A percentile compares a stretch with the other conserved stretches of the same genome.
Conservation (phyloP, 208 protist species). For the Wallacemonas rigidus region DNA sequence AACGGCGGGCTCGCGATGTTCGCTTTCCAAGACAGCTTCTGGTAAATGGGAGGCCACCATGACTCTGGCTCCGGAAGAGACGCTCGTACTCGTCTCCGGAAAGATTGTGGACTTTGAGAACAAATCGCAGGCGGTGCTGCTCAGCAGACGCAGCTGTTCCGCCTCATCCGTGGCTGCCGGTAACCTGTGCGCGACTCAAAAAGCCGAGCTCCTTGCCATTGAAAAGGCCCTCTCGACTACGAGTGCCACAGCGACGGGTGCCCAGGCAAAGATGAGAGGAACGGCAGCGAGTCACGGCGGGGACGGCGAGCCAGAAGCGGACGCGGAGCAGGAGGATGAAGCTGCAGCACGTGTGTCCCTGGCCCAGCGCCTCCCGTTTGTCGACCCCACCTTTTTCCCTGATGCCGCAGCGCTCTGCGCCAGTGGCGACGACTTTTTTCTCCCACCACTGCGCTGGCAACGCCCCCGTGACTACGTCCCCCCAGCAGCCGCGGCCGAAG, state of each 20-base stretch:
- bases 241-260: no score
- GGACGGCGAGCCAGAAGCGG: conserved; percentile 21
- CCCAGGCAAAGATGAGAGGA: no score
- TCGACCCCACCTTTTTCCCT: conserved; percentile 57
- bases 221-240: conserved; percentile 18
- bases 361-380: conserved; percentile 40
- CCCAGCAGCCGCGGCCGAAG: conserved; percentile 25
- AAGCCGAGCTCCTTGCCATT: neutral
- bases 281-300: conserved; percentile 29
- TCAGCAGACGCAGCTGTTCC: neutral
- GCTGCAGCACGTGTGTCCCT: conserved; percentile 26
- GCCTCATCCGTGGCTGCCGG: neutral
- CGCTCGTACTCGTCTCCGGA: conserved; percentile 47
- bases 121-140: conserved; percentile 30
- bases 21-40: neutral
- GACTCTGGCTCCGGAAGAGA: conserved; percentile 48
- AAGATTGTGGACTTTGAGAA: conserved; percentile 51
- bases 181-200: conserved; percentile 1
- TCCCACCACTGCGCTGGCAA: conserved; percentile 46
- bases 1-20: neutral
- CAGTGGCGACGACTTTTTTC: conserved; percentile 25
- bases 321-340: conserved; percentile 5
- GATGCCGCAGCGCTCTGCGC: conserved; percentile 35
- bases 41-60: conserved; percentile 30
- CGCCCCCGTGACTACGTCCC: conserved; percentile 46